Evolutionary conservation across 768 basidiomycete species (phyloP).

Genomic region (Crassisporium funariophilum): DNA sequence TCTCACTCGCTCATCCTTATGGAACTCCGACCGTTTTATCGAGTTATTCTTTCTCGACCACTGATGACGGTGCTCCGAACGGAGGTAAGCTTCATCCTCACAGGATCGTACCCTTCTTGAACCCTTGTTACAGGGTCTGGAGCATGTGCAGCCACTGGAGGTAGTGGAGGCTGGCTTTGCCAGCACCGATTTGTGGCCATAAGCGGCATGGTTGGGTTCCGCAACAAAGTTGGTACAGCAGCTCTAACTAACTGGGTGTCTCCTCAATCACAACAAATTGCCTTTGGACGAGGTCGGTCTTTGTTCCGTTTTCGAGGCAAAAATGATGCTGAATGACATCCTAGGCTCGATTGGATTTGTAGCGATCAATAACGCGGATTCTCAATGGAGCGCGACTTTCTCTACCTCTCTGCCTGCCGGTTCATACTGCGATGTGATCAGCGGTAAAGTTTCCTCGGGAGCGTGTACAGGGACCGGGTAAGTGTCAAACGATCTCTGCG

Average conservation of each 20-base stretch:
- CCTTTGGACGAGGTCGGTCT: constrained; percentile 64
- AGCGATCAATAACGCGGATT: constrained; percentile 67
- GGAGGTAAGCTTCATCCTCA: constrained; percentile 46
- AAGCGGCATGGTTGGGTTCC: constrained; percentile 66
- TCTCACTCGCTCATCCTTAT: constrained; percentile 68
- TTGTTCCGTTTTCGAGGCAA: neutral
- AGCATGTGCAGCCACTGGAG: constrained; percentile 51
- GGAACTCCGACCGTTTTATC: constrained; percentile 67
- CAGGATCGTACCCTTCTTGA: neutral
- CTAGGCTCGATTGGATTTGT: constrained; percentile 60
- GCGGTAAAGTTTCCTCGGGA: constrained; percentile 42
- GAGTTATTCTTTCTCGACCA: constrained; percentile 52
- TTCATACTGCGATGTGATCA: constrained; percentile 66
- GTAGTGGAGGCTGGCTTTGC: constrained; percentile 64
- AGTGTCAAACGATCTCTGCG: too few species aligned
- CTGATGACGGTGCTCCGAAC: constrained; percentile 63
- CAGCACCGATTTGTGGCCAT: constrained; percentile 65
- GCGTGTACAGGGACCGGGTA: constrained; percentile 55
- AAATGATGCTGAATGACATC: neutral
- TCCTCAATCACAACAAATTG: constrained; percentile 59
- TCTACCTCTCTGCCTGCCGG: constrained; percentile 58
- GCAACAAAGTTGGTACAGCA: constrained; percentile 55
- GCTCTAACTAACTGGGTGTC: constrained; percentile 59
- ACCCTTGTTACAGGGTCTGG: constrained; percentile 37
- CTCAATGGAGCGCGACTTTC: constrained; percentile 57